Conservation (phyloP, 306 rosid species). For the Quercus alba region DNA sequence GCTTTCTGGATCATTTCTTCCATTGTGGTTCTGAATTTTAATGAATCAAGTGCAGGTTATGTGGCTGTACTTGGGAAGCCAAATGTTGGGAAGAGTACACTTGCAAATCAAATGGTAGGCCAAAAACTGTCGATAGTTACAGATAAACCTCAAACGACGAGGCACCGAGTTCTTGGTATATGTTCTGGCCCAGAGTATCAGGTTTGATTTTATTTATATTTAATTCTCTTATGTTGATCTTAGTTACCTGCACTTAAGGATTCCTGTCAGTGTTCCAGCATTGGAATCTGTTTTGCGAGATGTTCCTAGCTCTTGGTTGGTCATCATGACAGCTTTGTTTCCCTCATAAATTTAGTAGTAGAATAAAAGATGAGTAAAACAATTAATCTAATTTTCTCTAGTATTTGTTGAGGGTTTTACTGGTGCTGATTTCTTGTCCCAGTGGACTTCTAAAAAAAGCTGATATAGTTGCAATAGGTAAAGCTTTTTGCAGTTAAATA, state of each 20-base stretch:
- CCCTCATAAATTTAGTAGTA: neutral
- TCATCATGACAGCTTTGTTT: neutral
- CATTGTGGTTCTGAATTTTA: slow-evolving; percentile 15
- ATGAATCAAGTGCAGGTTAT: slow-evolving; percentile 58
- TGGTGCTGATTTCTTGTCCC: no score
- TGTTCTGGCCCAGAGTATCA: slow-evolving; percentile 87
- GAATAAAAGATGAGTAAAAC: neutral
- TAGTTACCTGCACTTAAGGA: neutral
- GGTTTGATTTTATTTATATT: slow-evolving; percentile 49
- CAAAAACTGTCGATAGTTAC: slow-evolving; percentile 94
- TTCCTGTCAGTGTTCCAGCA: neutral
- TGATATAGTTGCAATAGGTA: neutral
- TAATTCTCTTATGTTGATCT: slow-evolving; percentile 14
- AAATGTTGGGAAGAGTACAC: slow-evolving; percentile 95
- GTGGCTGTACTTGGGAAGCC: slow-evolving; percentile 95
- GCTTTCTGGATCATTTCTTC: neutral
- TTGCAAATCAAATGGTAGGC: slow-evolving; percentile 90
- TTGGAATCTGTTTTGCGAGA: neutral
- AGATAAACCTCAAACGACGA: slow-evolving; percentile 93
- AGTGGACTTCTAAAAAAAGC: neutral
- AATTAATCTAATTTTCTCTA: neutral
- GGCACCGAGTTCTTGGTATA: slow-evolving; percentile 94
- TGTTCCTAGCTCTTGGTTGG: neutral
- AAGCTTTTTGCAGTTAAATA: neutral
- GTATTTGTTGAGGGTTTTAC: no score